A percentile compares a stretch with the other conserved stretches of the same genome.
phyloP scores from a whole-genome alignment of 2,329 filamentous ascomycete genomes.

The Metarhizium album region DNA sequence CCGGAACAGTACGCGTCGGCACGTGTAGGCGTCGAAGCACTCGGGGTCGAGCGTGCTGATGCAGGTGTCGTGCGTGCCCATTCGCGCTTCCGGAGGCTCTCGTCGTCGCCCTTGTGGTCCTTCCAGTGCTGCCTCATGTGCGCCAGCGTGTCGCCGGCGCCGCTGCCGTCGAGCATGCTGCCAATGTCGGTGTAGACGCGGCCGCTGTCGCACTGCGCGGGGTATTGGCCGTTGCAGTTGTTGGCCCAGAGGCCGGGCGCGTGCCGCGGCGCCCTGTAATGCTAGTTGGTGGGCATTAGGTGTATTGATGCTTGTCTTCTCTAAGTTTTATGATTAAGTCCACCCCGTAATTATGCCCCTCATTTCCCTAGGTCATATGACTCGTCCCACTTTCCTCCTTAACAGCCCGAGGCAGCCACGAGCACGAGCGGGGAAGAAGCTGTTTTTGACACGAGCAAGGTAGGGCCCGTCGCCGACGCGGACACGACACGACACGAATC shows the following conservation, averaged over 20 bases:
- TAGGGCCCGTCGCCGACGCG: too few species aligned
- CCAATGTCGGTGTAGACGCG: conserved; percentile 57
- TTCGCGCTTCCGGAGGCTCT: conserved; percentile 63
- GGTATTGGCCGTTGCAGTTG: conserved; percentile 60
- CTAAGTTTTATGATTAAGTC: too few species aligned
- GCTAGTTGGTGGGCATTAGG: too few species aligned
- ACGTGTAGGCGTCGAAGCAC: conserved; percentile 53
- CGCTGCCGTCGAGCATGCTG: conserved; percentile 44
- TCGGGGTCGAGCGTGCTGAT: conserved; percentile 55
- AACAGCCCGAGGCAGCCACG: too few species aligned
- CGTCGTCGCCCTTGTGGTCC: conserved; percentile 51
- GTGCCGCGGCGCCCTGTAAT: conserved; percentile 36
- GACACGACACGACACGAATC: too few species aligned
- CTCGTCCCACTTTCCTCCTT: too few species aligned
- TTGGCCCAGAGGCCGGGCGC: conserved; percentile 56
- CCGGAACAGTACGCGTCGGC: conserved; percentile 57
- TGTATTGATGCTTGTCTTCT: too few species aligned
- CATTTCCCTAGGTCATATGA: too few species aligned
- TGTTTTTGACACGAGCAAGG: too few species aligned
- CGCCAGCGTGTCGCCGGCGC: conserved; percentile 41
- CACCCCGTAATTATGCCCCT: too few species aligned
- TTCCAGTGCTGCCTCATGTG: conserved; percentile 68
- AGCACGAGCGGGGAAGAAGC: too few species aligned
- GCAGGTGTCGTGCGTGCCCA: conserved; percentile 65
- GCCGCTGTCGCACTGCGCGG: conserved; percentile 50